Evolutionary conservation across 169 alveolate genomes (phyloP).

Genomic region (Plasmodium billcollinsi): DNA sequence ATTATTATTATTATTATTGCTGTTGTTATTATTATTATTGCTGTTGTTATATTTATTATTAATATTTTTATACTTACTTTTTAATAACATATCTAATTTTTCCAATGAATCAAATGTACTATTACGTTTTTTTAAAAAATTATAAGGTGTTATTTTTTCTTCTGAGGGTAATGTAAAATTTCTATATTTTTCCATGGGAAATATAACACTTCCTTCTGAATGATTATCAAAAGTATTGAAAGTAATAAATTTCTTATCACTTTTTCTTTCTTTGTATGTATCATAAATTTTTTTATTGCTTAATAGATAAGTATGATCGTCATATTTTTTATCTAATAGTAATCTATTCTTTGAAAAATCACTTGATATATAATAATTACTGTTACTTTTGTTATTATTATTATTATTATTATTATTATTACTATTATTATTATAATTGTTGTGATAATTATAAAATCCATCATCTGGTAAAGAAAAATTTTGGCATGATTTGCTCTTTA

Average conservation of each 20-base stretch:
- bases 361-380: too few species aligned
- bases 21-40: neutral
- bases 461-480: neutral
- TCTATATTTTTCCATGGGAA: constrained; percentile 11
- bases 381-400: neutral
- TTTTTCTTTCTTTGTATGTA: neutral
- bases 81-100: constrained; percentile 35
- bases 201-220: neutral
- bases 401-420: neutral
- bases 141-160: neutral
- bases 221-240: neutral
- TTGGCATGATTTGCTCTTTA: too few species aligned
- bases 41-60: neutral
- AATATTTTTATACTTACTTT: constrained; percentile 18
- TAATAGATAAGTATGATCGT: constrained; percentile 12
- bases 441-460: neutral
- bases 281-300: constrained; percentile 48
- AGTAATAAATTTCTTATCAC: neutral
- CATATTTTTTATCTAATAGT: constrained; percentile 17
- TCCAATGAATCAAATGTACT: constrained; percentile 40
- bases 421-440: neutral
- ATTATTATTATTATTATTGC: neutral
- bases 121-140: neutral
- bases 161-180: constrained; percentile 30
- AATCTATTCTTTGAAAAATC: neutral